Base-by-base conservation (phyloP, 2,329 filamentous ascomycete genomes). In the Verticillium albo-atrum region DNA sequence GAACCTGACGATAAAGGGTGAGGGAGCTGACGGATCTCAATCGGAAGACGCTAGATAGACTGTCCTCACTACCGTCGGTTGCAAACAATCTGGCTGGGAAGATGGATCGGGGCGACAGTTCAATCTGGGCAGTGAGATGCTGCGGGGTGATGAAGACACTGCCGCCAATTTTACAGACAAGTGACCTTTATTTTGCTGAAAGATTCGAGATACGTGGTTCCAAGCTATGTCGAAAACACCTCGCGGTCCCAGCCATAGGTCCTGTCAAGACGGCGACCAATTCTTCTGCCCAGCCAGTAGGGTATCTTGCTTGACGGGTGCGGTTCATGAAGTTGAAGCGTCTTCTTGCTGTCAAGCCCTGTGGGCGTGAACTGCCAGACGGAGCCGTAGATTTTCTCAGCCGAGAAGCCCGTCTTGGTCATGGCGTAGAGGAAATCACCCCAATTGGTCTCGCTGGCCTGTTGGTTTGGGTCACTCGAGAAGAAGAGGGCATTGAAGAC, bases 291-390 rank as follows among this genome's bases (percentile, higher is more conserved):
- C 52, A 68, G 68, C 2, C 63, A 63, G 60, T 79, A 82, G 0
- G 78, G 70, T 3, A 87, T 74, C 68, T 86, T 86, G 1, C 71
- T 70, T 1, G 66, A 66, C 0, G 83, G 82, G 68, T 88, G 84
- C 2, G 85, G 84, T 65, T 87, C 83, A 61, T 87, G 82, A 61
- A 87, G 83, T 58, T 85, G 80, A 26, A 88, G 87, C n/a, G 75
- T 77, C 4, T 78, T 68, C 50, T 77, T 71, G 0, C 77, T 72
- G 55, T 79, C 74, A 23, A 77, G 60, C 2, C 63, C 64, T 3
- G 66, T 67, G 2, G 79, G 80, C 15, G 71, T 74, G 62, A 88
- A 87, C 14, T 85, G 80, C 85, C 85, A 88, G 0, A 80, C 79
- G 1, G 82, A 87, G 0, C 84, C 83, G 60, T 86, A 85, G 0